These are phyloP conservation scores for Naganishia onofrii DNA, from an alignment of 768 basidiomycete species.

Conservation along the genomic window DNA sequence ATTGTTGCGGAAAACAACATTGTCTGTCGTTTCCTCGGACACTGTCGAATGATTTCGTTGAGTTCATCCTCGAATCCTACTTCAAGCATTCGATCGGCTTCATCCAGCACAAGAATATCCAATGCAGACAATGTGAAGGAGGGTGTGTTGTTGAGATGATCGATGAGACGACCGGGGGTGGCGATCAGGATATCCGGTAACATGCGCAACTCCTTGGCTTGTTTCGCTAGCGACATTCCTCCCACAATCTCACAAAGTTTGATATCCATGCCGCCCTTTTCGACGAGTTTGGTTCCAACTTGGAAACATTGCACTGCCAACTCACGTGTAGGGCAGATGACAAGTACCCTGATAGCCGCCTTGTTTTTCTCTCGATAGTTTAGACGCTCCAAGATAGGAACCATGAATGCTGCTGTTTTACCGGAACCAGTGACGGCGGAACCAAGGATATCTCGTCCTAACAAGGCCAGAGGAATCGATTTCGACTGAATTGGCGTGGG, in stretches of 20 bases:
- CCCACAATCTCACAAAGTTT: constrained; percentile 89
- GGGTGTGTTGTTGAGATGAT: constrained; percentile 92
- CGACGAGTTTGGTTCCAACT: constrained; percentile 77
- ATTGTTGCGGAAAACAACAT: constrained; percentile 99
- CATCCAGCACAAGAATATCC: constrained; percentile 91
- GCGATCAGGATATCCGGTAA: constrained; percentile 93
- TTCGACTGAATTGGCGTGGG: constrained; percentile 96
- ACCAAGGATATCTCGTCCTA: constrained; percentile 95
- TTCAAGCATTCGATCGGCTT: constrained; percentile 92
- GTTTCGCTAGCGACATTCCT: constrained; percentile 87
- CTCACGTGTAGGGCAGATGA: constrained; percentile 92
- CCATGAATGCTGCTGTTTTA: constrained; percentile 95
- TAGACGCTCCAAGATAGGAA: constrained; percentile 88
- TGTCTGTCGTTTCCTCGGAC: constrained; percentile 77
- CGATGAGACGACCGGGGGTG: constrained; percentile 94
- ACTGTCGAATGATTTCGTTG: constrained; percentile 84
- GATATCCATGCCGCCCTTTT: constrained; percentile 63
- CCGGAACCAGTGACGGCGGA: constrained; percentile 95
- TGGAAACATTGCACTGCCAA: constrained; percentile 93
- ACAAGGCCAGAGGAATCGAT: constrained; percentile 85
- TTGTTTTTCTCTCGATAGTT: constrained; percentile 86
- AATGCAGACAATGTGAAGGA: constrained; percentile 87
- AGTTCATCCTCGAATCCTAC: constrained; percentile 90
- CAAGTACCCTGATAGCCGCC: constrained; percentile 71
- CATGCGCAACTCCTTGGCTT: constrained; percentile 77